These are phyloP conservation scores for Globisporangium canariense DNA, from an alignment of 352 stramenopile species.

Conservation along the genomic window DNA sequence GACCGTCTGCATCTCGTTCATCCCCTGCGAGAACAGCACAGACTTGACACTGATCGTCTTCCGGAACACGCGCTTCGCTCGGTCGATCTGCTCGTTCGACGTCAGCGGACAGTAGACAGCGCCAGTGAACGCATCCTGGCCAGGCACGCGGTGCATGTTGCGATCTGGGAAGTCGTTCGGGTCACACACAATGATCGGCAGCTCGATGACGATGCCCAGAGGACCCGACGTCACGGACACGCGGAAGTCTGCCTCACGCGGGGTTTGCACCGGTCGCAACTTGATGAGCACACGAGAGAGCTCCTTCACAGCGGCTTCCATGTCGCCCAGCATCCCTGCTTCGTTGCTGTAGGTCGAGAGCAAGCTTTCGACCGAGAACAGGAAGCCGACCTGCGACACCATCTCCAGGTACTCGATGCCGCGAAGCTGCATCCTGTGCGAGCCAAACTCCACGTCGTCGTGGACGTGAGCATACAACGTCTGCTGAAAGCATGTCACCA, in stretches of 20 bases:
- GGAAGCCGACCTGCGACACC: slow-evolving; percentile 60
- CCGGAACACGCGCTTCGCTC: slow-evolving; percentile 58
- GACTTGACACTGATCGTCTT: slow-evolving; percentile 61
- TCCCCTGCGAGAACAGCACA: slow-evolving; percentile 84
- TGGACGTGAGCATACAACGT: slow-evolving; percentile 79
- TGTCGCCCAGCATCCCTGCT: slow-evolving; percentile 82
- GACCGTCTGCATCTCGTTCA: slow-evolving; percentile 94
- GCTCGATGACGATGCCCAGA: slow-evolving; percentile 62
- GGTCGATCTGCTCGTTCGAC: slow-evolving; percentile 41
- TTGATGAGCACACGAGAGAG: slow-evolving; percentile 66
- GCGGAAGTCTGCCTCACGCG: slow-evolving; percentile 56
- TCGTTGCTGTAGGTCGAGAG: slow-evolving; percentile 86
- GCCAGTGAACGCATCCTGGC: slow-evolving; percentile 68
- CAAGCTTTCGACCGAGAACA: slow-evolving; percentile 82
- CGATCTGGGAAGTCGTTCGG: slow-evolving; percentile 32
- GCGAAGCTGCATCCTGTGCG: slow-evolving; percentile 29
- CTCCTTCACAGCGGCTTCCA: slow-evolving; percentile 75
- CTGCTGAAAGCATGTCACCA: slow-evolving; percentile 86
- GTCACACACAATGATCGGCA: slow-evolving; percentile 66
- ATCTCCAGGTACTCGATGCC: slow-evolving; percentile 74
- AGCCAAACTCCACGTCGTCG: slow-evolving; percentile 34
- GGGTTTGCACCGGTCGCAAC: slow-evolving; percentile 61
- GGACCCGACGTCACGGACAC: slow-evolving; percentile 66
- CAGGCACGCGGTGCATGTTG: slow-evolving; percentile 74
- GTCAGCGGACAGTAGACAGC: slow-evolving; percentile 63